Percentiles rank a stretch among this genome's conserved stretches.
Evolutionary conservation across 129 eudicot species (phyloP).

Genomic region (Flaveria ramosissima): DNA sequence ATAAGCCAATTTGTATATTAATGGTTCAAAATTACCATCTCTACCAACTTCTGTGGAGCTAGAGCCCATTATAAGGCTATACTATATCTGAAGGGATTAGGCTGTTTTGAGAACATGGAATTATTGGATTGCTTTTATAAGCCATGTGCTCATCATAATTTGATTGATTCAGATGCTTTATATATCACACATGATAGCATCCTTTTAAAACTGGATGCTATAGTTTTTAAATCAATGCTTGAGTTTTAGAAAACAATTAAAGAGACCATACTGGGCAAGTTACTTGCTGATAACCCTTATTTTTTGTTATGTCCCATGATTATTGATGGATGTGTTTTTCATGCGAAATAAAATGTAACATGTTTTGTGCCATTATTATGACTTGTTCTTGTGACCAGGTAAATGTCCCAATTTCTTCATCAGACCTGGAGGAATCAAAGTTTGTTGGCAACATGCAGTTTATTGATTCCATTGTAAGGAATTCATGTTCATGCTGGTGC

Average conservation of each 20-base stretch:
- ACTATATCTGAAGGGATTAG: not conserved
- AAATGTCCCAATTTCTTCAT: not conserved
- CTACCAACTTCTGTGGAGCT: not conserved
- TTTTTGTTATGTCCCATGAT: not conserved
- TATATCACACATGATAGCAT: not conserved
- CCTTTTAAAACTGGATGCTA: not conserved
- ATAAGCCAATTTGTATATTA: too few species aligned
- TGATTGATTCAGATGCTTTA: not conserved
- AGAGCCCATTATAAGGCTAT: not conserved
- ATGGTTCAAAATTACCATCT: not conserved
- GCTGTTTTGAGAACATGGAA: not conserved
- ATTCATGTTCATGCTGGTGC: not conserved
- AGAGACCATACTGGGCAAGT: not conserved
- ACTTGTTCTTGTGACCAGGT: slow-evolving; percentile 22
- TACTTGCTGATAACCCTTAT: not conserved
- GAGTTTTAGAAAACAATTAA: not conserved
- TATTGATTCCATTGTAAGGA: slow-evolving; percentile 27
- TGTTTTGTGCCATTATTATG: not conserved
- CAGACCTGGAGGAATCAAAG: slow-evolving; percentile 20
- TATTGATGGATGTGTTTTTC: not conserved
- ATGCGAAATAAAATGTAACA: slow-evolving; percentile 1
- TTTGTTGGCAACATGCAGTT: not conserved
- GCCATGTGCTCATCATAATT: not conserved
- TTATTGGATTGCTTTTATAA: too few species aligned
- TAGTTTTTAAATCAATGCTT: not conserved